Percentiles rank a stretch among this genome's conserved stretches.
phyloP scores from a whole-genome alignment of 2,329 filamentous ascomycete genomes.

The Fusarium floridanum region DNA sequence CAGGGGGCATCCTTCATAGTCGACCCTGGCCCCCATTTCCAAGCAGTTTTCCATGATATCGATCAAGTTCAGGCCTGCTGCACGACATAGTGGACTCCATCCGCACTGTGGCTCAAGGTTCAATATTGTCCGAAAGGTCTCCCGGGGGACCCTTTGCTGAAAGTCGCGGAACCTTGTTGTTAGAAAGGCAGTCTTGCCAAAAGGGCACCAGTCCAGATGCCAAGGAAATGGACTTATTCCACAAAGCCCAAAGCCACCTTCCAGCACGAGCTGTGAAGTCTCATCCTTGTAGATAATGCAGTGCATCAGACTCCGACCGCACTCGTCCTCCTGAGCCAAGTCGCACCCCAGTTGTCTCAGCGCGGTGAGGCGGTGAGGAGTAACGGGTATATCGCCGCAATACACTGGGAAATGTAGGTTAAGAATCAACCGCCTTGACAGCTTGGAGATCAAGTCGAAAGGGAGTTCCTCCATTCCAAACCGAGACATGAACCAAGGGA shows the following conservation, averaged over 20 bases:
- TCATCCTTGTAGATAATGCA: background rate
- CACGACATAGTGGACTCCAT: slow-evolving; percentile 26
- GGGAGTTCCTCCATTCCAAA: background rate
- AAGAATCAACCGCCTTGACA: background rate
- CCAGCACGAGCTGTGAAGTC: background rate
- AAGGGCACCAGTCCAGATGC: background rate
- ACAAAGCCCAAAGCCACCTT: fast-evolving
- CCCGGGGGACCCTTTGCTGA: background rate
- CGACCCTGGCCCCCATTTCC: background rate
- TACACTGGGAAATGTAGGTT: fast-evolving
- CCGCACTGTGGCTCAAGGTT: slow-evolving; percentile 22
- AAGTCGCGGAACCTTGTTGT: background rate
- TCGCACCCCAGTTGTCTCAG: background rate
- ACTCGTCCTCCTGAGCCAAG: background rate
- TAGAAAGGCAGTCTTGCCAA: background rate
- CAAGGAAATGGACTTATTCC: slow-evolving; percentile 12
- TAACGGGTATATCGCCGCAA: background rate
- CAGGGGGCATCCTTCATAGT: slow-evolving; percentile 19
- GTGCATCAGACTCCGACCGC: slow-evolving; percentile 15
- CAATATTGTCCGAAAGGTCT: background rate
- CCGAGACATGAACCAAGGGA: background rate
- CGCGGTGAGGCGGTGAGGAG: background rate
- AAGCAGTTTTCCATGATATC: slow-evolving; percentile 13
- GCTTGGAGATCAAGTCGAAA: background rate
- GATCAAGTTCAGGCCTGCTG: background rate